Conservation (phyloP, 2,329 filamentous ascomycete species). For the Rugonectria rugulosa region DNA sequence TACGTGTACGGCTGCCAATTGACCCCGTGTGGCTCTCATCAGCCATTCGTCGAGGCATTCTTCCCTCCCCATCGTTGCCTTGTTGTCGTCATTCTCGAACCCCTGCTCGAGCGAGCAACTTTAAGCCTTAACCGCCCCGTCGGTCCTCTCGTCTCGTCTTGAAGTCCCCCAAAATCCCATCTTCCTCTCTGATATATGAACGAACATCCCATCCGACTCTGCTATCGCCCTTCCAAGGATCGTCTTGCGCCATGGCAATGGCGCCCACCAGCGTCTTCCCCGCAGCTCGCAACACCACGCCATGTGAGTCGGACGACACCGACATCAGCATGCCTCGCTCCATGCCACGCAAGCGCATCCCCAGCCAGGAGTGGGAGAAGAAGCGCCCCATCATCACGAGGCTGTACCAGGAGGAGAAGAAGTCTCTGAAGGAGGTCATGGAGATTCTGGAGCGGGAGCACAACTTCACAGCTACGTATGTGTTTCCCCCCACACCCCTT, state of each 20-base stretch:
- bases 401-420: constrained; percentile 51
- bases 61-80: not conserved
- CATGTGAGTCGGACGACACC: constrained; percentile 41
- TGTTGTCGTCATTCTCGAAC: not conserved
- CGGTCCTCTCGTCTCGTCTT: not conserved
- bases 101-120: constrained; percentile 6
- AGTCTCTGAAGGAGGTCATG: constrained; percentile 51
- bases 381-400: constrained; percentile 47
- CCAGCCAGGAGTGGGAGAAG: constrained; percentile 44
- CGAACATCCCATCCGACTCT: too few species aligned
- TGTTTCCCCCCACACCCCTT: constrained; percentile 7
- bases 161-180: not conserved
- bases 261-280: constrained; percentile 32
- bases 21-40: not conserved
- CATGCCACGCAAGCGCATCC: constrained; percentile 42
- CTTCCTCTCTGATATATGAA: not conserved
- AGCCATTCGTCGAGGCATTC: not conserved
- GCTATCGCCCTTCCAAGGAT: not conserved
- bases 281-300: constrained; percentile 34
- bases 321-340: constrained; percentile 37
- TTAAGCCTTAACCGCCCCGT: constrained; percentile 7
- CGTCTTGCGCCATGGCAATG: constrained; percentile 27
- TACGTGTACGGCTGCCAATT: too few species aligned
- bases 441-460: constrained; percentile 48
- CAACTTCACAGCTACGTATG: constrained; percentile 50